phyloP scores from a whole-genome alignment of 2,329 filamentous ascomycete genomes.

The Colletotrichum navitas region DNA sequence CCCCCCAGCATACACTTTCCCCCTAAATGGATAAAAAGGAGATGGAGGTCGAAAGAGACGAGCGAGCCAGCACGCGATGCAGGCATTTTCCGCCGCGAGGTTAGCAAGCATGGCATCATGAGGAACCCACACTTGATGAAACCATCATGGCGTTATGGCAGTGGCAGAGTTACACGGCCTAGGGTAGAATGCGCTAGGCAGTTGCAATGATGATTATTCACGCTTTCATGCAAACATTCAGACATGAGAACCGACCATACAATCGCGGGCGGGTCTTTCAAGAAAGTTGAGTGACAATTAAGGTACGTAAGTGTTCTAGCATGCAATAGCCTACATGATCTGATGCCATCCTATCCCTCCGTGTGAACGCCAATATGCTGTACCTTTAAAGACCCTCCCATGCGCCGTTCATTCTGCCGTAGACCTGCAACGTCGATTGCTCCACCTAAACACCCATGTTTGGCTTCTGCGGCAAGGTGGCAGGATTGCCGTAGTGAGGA shows the following conservation, averaged over 20 bases:
- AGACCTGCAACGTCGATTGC: slow-evolving; percentile 36
- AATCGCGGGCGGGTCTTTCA: slow-evolving; percentile 6
- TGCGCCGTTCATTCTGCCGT: slow-evolving; percentile 40
- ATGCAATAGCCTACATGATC: slow-evolving; percentile 41
- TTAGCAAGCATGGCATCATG: slow-evolving; percentile 42
- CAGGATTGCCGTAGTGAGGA: slow-evolving; percentile 70
- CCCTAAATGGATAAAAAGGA: background rate
- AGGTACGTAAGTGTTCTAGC: slow-evolving; percentile 41
- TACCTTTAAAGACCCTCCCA: slow-evolving; percentile 29
- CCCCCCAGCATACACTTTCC: background rate
- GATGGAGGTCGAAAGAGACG: slow-evolving; percentile 27
- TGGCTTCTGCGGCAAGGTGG: slow-evolving; percentile 71
- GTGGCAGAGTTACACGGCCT: slow-evolving; percentile 44
- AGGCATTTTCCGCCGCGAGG: slow-evolving; percentile 38
- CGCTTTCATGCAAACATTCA: slow-evolving; percentile 39
- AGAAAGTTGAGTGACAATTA: slow-evolving; percentile 40
- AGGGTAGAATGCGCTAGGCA: slow-evolving; percentile 41
- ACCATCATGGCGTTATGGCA: slow-evolving; percentile 45
- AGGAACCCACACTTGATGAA: slow-evolving; percentile 41
- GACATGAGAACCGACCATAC: background rate
- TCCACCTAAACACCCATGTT: slow-evolving; percentile 52
- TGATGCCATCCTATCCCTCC: slow-evolving; percentile 40
- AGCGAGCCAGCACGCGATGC: slow-evolving; percentile 30
- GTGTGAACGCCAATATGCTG: slow-evolving; percentile 41
- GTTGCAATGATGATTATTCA: slow-evolving; percentile 42